A percentile compares a stretch with the other conserved stretches of the same genome.
Evolutionary conservation across 2,329 filamentous ascomycete genomes (phyloP).

Genomic region (Coniochaeta sp.): DNA sequence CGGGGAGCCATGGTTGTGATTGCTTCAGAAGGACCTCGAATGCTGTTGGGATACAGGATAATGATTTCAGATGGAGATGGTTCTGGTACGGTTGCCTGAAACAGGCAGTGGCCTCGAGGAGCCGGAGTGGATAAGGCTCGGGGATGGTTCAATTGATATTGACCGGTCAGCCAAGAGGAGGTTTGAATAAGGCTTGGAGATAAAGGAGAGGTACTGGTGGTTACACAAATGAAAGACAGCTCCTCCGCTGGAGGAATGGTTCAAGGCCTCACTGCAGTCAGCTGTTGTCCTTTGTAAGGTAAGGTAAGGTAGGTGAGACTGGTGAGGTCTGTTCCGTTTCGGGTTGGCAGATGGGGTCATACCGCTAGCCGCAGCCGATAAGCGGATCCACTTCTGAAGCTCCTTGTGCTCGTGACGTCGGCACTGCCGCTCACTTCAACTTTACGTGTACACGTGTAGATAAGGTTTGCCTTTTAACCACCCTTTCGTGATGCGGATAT

Average conservation of each 20-base stretch:
- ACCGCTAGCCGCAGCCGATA: neutral
- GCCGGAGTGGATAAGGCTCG: neutral
- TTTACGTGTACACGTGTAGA: neutral
- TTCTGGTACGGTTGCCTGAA: neutral
- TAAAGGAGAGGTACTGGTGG: neutral
- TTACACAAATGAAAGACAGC: neutral
- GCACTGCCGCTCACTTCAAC: neutral
- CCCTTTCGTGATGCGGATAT: neutral
- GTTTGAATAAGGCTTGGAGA: neutral
- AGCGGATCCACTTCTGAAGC: neutral
- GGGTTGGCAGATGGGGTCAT: neutral
- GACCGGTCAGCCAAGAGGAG: neutral
- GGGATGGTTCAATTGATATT: neutral
- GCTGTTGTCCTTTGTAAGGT: too few relatives aligned
- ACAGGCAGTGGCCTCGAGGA: neutral
- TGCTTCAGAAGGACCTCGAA: too few relatives aligned
- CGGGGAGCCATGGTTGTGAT: conserved; percentile 55
- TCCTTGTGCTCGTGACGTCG: neutral
- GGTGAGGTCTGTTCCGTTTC: neutral
- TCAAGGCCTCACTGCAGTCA: too few relatives aligned
- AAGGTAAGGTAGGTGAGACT: neutral
- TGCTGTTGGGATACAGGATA: too few relatives aligned
- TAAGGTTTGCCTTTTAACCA: neutral
- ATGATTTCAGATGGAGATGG: neutral
- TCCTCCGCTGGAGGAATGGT: too few relatives aligned